These are phyloP conservation scores for Umbellularia californica DNA, from an alignment of 164 flowering plant species.

Conservation along the genomic window DNA sequence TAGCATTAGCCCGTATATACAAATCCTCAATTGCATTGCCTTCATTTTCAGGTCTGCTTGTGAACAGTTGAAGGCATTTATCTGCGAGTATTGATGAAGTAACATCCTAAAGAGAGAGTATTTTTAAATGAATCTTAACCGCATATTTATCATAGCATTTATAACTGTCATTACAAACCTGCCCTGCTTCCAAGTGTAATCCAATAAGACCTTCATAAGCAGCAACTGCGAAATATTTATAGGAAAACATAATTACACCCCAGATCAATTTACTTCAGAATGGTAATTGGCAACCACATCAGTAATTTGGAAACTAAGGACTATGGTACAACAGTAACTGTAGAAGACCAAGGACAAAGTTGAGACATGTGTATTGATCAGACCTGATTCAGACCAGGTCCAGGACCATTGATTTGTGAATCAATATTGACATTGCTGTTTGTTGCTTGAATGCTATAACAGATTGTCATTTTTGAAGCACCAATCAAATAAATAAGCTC, in stretches of 20 bases:
- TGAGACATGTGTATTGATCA: too few species aligned
- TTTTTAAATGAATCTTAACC: slow-evolving; percentile 3
- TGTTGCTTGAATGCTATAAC: too few species aligned
- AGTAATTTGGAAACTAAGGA: too few species aligned
- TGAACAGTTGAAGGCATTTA: slow-evolving; percentile 43
- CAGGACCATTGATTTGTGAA: too few species aligned
- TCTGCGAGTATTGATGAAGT: slow-evolving; percentile 66
- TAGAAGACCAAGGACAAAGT: too few species aligned
- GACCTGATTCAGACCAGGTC: too few species aligned
- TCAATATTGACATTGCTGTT: too few species aligned
- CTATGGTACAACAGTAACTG: too few species aligned
- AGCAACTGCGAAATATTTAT: slow-evolving; percentile 48
- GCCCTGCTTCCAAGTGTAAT: slow-evolving; percentile 53
- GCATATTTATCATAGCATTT: background rate
- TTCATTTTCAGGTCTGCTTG: slow-evolving; percentile 16
- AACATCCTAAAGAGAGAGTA: slow-evolving; percentile 56
- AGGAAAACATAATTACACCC: background rate
- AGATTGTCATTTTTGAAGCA: too few species aligned
- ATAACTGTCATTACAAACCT: slow-evolving; percentile 33
- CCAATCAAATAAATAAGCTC: too few species aligned
- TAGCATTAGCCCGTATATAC: slow-evolving; percentile 46
- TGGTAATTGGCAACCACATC: background rate
- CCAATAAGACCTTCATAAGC: slow-evolving; percentile 75
- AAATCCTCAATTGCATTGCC: slow-evolving; percentile 23
- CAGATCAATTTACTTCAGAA: background rate